Percentiles rank a stretch among this genome's conserved stretches.
Evolutionary conservation across 2,329 filamentous ascomycete genomes (phyloP).

Genomic region (Aspergillus proliferans): DNA sequence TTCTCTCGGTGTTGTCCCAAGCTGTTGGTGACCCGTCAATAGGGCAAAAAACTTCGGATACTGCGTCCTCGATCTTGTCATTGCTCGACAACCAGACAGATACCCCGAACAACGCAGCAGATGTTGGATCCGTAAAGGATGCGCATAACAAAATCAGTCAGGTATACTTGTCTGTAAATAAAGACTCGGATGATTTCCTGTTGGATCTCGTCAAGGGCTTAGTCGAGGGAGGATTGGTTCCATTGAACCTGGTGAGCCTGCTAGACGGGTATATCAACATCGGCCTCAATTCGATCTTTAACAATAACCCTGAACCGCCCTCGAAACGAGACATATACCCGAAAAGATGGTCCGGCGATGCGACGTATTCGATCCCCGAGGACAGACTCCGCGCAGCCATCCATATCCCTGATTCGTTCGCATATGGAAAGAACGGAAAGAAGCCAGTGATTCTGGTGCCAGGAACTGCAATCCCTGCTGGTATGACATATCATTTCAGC

Average conservation of each 20-base stretch:
- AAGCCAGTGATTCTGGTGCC: slow-evolving; percentile 49
- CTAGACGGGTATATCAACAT: slow-evolving; percentile 11
- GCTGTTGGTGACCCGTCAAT: background rate
- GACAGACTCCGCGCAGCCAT: slow-evolving; percentile 45
- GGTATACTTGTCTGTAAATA: background rate
- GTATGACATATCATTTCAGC: slow-evolving; percentile 41
- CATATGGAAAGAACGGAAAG: slow-evolving; percentile 34
- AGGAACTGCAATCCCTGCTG: slow-evolving; percentile 47
- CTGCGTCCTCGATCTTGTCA: background rate
- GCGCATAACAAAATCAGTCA: background rate
- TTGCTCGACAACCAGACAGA: background rate
- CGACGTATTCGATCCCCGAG: slow-evolving; percentile 46
- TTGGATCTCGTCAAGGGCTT: background rate
- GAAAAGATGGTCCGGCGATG: slow-evolving; percentile 32
- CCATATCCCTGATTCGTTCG: slow-evolving; percentile 47
- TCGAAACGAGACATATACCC: slow-evolving; percentile 9
- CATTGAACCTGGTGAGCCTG: slow-evolving; percentile 7
- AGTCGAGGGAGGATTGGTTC: slow-evolving; percentile 9
- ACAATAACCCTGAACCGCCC: slow-evolving; percentile 6
- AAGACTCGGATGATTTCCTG: background rate
- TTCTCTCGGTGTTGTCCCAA: background rate
- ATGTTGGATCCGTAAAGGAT: background rate
- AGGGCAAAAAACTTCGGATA: background rate
- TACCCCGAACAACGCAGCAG: background rate
- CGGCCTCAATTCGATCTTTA: slow-evolving; percentile 11